Percentiles rank a stretch among this genome's conserved stretches.
Conservation (phyloP, 257 asterid genomes). For the Scutellaria galericulata region DNA sequence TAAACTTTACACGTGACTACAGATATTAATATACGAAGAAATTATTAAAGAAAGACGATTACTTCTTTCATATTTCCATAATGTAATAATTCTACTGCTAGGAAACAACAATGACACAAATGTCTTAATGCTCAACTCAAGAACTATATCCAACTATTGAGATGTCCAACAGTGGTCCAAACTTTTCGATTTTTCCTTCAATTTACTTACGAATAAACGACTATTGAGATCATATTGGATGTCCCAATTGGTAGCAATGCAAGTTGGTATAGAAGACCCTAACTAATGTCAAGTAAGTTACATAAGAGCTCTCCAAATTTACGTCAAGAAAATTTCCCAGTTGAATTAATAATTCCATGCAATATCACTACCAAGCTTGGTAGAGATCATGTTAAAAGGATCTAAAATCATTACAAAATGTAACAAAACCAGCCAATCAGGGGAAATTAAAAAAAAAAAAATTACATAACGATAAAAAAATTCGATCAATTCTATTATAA, state of each 20-base stretch:
- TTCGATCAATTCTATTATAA: neutral
- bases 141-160: neutral
- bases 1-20: no score
- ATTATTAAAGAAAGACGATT: neutral
- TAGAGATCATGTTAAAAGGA: neutral
- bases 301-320: neutral
- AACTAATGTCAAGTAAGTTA: neutral
- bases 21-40: neutral
- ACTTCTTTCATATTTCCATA: neutral
- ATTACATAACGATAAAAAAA: neutral
- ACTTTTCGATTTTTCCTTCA: neutral
- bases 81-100: constrained; percentile 1
- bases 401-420: neutral
- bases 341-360: neutral
- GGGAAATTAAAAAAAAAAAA: no score
- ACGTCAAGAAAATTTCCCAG: neutral
- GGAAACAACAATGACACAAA: neutral
- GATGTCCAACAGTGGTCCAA: neutral
- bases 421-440: no score
- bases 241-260: neutral
- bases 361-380: neutral
- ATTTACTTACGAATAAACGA: neutral
- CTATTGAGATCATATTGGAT: neutral
- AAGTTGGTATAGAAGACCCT: neutral
- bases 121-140: neutral